Percentiles rank a stretch among this genome's conserved stretches.
Conservation (phyloP, 352 stramenopile species). For the Pythium oligandrum region DNA sequence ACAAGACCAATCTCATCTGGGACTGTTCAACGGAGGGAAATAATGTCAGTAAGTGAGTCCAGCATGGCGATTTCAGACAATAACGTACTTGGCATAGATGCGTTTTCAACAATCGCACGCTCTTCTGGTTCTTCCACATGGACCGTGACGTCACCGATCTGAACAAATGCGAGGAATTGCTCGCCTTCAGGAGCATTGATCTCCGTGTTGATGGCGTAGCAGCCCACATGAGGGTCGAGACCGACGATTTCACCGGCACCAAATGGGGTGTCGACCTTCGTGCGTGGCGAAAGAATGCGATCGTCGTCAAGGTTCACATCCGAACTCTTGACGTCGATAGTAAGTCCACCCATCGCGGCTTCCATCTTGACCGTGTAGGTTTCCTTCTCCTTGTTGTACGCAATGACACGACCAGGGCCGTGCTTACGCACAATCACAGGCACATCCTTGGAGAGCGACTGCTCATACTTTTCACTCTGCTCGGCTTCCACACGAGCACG, state of each 20-base stretch:
- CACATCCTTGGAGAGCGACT: conserved; percentile 83
- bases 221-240: conserved; percentile 83
- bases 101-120: conserved; percentile 76
- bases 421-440: conserved; percentile 75
- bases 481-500: conserved; percentile 50
- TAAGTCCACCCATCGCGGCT: conserved; percentile 53
- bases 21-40: conserved; percentile 28
- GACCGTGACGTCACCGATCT: conserved; percentile 69
- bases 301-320: conserved; percentile 82
- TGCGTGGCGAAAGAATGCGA: conserved; percentile 79
- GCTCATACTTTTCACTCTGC: conserved; percentile 80
- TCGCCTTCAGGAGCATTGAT: conserved; percentile 67
- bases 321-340: conserved; percentile 60
- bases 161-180: conserved; percentile 79
- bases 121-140: conserved; percentile 73
- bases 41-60: conserved; percentile 1
- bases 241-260: conserved; percentile 77
- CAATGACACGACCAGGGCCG: conserved; percentile 62
- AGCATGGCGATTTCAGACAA: conserved; percentile 5
- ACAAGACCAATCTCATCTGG: conserved; percentile 79
- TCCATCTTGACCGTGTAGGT: conserved; percentile 74
- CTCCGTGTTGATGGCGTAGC: conserved; percentile 86
- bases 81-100: conserved; percentile 68
- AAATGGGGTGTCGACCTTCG: conserved; percentile 83
- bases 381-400: conserved; percentile 77